Evolutionary conservation across 1,284 basidiomycete species (phyloP).

Genomic region (Kwoniella shivajii): DNA sequence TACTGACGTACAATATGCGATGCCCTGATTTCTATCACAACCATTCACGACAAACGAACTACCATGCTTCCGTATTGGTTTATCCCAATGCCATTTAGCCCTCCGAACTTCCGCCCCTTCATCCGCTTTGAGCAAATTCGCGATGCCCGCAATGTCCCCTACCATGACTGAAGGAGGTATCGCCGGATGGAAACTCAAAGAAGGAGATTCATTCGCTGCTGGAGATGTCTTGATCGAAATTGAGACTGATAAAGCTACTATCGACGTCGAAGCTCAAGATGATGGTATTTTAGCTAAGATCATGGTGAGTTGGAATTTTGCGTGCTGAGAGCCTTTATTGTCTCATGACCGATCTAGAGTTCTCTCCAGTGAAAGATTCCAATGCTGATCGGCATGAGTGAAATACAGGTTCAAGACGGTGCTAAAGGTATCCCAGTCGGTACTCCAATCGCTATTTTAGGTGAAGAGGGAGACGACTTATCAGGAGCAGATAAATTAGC

Average conservation of each 20-base stretch:
- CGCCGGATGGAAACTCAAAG: slow-evolving; percentile 94
- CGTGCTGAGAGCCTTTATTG: background rate
- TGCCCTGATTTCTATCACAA: background rate
- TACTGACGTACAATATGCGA: background rate
- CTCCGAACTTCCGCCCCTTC: slow-evolving; percentile 77
- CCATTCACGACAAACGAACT: background rate
- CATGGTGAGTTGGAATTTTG: slow-evolving; percentile 53
- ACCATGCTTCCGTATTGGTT: background rate
- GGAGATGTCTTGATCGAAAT: slow-evolving; percentile 83
- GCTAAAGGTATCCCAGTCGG: slow-evolving; percentile 85
- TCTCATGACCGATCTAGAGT: background rate
- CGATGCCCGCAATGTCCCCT: slow-evolving; percentile 99
- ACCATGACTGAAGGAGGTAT: slow-evolving; percentile 99
- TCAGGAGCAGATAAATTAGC: slow-evolving; percentile 78
- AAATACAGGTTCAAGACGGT: slow-evolving; percentile 71
- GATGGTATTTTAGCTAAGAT: slow-evolving; percentile 94
- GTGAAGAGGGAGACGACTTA: slow-evolving; percentile 91
- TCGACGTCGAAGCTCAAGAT: slow-evolving; percentile 98
- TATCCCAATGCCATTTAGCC: slow-evolving; percentile 57
- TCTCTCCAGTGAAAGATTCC: background rate
- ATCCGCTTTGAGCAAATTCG: slow-evolving; percentile 81
- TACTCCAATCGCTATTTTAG: slow-evolving; percentile 83
- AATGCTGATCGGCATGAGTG: background rate
- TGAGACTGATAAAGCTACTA: slow-evolving; percentile 99
- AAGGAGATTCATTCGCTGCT: slow-evolving; percentile 83